Base-by-base conservation (phyloP, 331 rosid species). In the Acacia pycnantha region DNA sequence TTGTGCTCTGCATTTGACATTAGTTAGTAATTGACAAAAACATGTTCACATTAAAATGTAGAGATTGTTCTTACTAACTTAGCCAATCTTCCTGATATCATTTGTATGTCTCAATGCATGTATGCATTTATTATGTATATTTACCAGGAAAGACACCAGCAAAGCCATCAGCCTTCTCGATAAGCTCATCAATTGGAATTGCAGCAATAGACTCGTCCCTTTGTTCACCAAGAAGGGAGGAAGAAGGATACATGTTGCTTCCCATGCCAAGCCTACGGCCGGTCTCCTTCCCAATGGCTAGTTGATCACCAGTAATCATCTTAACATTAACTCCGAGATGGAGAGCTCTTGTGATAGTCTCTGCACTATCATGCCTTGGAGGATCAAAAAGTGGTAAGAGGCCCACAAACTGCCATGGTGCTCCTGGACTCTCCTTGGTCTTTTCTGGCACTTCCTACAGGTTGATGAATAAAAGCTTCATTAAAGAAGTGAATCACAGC, bases 241-340 rank as follows among this genome's bases (percentile, higher is more conserved):
- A 93, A 70, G 98, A 95, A 51, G 98, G 98, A 71, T 93, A 95
- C 98, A 95, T 95, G 90, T 95, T 95, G 41, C 94, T 90, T 82
- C 98, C 98, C 98, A 95, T 95, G 70, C 98, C 98, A 59, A 95
- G 97, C 84, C 98, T 90, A 54, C 98, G 97, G 44, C 91, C 97
- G 0, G 98, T 93, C 82, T 95, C 98, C 76, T 95, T 95, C 0
- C 97, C 98, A 70, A 95, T 95, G 35, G 98, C 98, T 2, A 95
- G 90, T 70, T 95, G 98, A 77, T 95, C 98, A 46, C 98, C 98
- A 0, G 98, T 95, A 35, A 95, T 95, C 98, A 95, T 95, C 92
- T 95, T 93, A 43, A 95, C 97, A 1, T 95, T 95, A 50, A 95
- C 98, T 76, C 97, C 98, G 0, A 95, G 93, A 70, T 89, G 16